These are phyloP conservation scores for Aspergillus aculeatinus DNA, from an alignment of 2,329 filamentous ascomycete genomes.

Conservation along the genomic window DNA sequence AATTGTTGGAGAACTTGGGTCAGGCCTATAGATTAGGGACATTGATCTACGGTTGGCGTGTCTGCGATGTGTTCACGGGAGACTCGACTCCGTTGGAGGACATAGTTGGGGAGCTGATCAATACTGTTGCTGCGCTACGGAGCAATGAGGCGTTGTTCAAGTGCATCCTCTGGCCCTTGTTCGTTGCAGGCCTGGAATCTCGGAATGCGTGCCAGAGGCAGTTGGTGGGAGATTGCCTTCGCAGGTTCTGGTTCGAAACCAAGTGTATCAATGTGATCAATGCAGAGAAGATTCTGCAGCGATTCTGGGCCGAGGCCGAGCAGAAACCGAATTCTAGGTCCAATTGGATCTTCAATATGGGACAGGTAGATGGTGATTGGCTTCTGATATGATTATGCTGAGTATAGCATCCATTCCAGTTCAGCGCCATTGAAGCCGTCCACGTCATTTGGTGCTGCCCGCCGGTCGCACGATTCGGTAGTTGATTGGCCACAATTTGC, in stretches of 20 bases:
- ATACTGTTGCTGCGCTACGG: constrained; percentile 8
- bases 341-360: constrained; percentile 12
- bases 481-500: background rate
- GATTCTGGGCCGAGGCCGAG: constrained; percentile 14
- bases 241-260: constrained; percentile 20
- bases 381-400: constrained; percentile 8
- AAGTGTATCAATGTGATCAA: constrained; percentile 23
- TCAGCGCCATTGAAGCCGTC: background rate
- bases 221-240: constrained; percentile 7
- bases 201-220: background rate
- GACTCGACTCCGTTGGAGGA: background rate
- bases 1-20: constrained; percentile 1
- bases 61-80: constrained; percentile 3
- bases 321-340: background rate
- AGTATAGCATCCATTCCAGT: no score
- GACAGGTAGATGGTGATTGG: constrained; percentile 14
- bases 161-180: constrained; percentile 24
- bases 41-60: constrained; percentile 15
- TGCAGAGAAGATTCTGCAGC: constrained; percentile 19
- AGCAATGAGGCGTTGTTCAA: constrained; percentile 18
- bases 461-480: background rate
- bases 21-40: constrained; percentile 17
- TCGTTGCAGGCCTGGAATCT: constrained; percentile 22
- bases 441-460: background rate
- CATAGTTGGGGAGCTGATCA: constrained; percentile 8